Evolutionary conservation across 106 monocot genomes (phyloP).

Genomic region (Narthecium ossifragum): DNA sequence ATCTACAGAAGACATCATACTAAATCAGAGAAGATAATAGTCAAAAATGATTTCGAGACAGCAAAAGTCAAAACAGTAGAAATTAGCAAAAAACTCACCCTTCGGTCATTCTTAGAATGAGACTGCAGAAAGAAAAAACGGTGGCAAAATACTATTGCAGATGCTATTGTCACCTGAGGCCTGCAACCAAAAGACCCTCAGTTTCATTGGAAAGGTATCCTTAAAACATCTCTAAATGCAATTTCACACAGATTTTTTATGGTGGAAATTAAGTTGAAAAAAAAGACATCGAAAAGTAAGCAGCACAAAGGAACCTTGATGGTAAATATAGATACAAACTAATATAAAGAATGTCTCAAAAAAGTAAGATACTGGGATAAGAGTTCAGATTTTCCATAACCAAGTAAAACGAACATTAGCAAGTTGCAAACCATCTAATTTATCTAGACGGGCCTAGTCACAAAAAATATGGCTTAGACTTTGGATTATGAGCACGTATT

Average conservation of each 20-base stretch:
- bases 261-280: neutral
- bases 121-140: constrained; percentile 70
- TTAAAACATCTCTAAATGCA: neutral
- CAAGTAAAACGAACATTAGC: too few species aligned
- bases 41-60: neutral
- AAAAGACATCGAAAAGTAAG: neutral
- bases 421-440: too few species aligned
- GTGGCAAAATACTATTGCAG: constrained; percentile 65
- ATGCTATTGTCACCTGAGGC: constrained; percentile 70
- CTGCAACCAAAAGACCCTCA: constrained; percentile 17
- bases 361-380: too few species aligned
- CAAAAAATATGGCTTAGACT: too few species aligned
- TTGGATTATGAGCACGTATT: too few species aligned
- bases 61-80: neutral
- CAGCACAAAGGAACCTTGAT: neutral
- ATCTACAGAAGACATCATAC: neutral
- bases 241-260: neutral
- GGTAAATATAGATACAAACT: neutral
- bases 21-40: neutral
- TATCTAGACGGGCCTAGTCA: too few species aligned
- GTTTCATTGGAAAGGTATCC: neutral
- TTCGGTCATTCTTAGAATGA: constrained; percentile 68
- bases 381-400: too few species aligned
- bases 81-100: constrained; percentile 26
- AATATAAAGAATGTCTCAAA: too few species aligned